Conservation (phyloP, 768 basidiomycete species). For the Dioszegia crocea region DNA sequence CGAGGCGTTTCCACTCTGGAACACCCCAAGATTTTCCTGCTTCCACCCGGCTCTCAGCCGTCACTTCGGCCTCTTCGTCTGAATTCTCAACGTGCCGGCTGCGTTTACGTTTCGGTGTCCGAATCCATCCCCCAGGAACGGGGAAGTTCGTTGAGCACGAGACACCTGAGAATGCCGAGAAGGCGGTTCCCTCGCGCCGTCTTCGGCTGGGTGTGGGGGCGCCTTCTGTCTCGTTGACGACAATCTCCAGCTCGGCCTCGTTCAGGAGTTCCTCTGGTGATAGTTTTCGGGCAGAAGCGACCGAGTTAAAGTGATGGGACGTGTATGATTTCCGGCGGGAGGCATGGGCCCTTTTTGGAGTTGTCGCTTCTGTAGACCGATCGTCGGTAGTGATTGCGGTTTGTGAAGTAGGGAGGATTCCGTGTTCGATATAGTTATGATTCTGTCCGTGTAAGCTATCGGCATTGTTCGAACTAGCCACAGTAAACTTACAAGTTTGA, state of each 20-base stretch:
- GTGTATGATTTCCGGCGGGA: slow-evolving; percentile 8
- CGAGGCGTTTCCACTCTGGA: slow-evolving; percentile 40
- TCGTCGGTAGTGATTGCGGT: not conserved
- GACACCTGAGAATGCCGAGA: not conserved
- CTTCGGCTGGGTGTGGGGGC: slow-evolving; percentile 5
- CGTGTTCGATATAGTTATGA: slow-evolving; percentile 77
- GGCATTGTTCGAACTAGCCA: not conserved
- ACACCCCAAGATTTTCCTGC: slow-evolving; percentile 27
- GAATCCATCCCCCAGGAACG: slow-evolving; percentile 29
- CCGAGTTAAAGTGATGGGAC: slow-evolving; percentile 3
- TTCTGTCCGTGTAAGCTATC: slow-evolving; percentile 55
- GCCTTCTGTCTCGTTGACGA: slow-evolving; percentile 15
- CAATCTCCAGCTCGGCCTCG: slow-evolving; percentile 60
- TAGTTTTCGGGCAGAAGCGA: slow-evolving; percentile 12
- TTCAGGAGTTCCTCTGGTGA: slow-evolving; percentile 58
- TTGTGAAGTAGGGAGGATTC: slow-evolving; percentile 32
- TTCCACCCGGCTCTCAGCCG: not conserved
- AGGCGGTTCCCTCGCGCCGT: not conserved
- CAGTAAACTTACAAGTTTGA: slow-evolving; percentile 66
- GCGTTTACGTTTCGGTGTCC: slow-evolving; percentile 26
- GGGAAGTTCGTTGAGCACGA: slow-evolving; percentile 3
- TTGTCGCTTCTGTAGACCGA: slow-evolving; percentile 4
- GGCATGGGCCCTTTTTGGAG: not conserved
- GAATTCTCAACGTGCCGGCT: not conserved
- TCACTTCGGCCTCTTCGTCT: not conserved